Evolutionary conservation across 345 rosid genomes (phyloP), one percentile per base, ranked within the genome.

Genomic region (Populus euphratica): DNA sequence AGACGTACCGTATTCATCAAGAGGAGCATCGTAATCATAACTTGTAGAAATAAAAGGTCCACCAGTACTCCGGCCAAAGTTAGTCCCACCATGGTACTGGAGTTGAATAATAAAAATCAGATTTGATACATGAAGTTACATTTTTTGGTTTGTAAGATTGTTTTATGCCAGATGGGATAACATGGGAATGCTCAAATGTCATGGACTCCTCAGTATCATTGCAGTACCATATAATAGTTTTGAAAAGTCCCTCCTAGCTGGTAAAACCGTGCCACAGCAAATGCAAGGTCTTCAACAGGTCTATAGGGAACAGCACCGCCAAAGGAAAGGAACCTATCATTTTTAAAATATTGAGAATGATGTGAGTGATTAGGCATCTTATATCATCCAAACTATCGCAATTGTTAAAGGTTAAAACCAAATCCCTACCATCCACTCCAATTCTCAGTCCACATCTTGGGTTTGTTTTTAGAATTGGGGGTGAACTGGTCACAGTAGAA

Each of bases 391-490:
- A 79, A 71, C 23, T 41, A 76, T 80, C 52, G 29, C 39, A 31
- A 77, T 69, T 49, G 17, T 67, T 8, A 63, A 74, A 63, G 63
- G 65, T 76, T 21, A 33, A 69, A 65, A 17, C 65, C 77, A 71
- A 68, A 72, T 66, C 27, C 86, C 72, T 83, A 95, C 99, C 98
- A 95, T 87, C 99, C 98, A 80, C 85, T 92, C 98, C 98, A 96
- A 72, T 96, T 92, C 87, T 96, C 99, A 0, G 98, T 96, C 99
- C 98, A 96, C 86, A 96, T 87, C 86, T 93, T 96, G 5, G 98
- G 99, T 83, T 96, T 93, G 68, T 77, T 82, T 59, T 86, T 77
- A 27, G 96, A 93, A 84, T 92, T 96, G 72, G 99, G 99, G 77
- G 94, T 96, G 82, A 96, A 96, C 68, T 96, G 96, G 69, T 96